These are phyloP conservation scores for Nowakowskiella sp. DNA, from an alignment of 192 early-diverging fungal genomes.

Conservation along the genomic window DNA sequence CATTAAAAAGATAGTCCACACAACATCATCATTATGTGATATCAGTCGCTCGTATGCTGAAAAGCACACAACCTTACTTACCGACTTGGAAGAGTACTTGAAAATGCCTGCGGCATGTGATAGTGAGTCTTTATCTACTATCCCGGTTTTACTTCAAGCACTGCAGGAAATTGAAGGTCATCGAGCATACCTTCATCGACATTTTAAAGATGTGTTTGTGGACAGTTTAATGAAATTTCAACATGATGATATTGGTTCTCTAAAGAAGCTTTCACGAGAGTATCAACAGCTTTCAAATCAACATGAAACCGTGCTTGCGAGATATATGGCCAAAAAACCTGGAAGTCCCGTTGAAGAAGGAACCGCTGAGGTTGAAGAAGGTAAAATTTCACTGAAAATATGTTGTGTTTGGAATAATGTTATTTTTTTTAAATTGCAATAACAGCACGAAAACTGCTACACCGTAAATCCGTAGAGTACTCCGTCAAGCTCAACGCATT, in stretches of 20 bases:
- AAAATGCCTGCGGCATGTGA: slow-evolving; percentile 9
- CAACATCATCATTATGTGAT: neutral
- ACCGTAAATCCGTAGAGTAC: slow-evolving; percentile 54
- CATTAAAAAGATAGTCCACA: slow-evolving; percentile 10
- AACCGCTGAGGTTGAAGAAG: slow-evolving; percentile 20
- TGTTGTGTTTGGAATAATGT: neutral
- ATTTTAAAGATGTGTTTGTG: slow-evolving; percentile 14
- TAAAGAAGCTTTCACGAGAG: slow-evolving; percentile 12
- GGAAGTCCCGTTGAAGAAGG: slow-evolving; percentile 50
- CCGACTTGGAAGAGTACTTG: slow-evolving; percentile 13
- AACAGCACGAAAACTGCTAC: slow-evolving; percentile 56
- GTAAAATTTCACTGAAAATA: too few species aligned
- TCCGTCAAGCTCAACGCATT: slow-evolving; percentile 64
- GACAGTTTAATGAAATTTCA: slow-evolving; percentile 12
- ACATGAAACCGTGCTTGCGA: slow-evolving; percentile 44
- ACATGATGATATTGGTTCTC: slow-evolving; percentile 7
- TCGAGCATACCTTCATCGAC: slow-evolving; percentile 3
- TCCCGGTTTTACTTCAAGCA: slow-evolving; percentile 8
- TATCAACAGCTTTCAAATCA: slow-evolving; percentile 59
- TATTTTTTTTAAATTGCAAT: slow-evolving; percentile 30
- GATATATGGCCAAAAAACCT: slow-evolving; percentile 54
- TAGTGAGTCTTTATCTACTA: slow-evolving; percentile 13
- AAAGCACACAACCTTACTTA: slow-evolving; percentile 13
- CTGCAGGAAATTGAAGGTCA: slow-evolving; percentile 20
- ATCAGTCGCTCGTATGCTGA: neutral